Conservation (phyloP, 148 eudicot genomes). For the Camellia sinensis region DNA sequence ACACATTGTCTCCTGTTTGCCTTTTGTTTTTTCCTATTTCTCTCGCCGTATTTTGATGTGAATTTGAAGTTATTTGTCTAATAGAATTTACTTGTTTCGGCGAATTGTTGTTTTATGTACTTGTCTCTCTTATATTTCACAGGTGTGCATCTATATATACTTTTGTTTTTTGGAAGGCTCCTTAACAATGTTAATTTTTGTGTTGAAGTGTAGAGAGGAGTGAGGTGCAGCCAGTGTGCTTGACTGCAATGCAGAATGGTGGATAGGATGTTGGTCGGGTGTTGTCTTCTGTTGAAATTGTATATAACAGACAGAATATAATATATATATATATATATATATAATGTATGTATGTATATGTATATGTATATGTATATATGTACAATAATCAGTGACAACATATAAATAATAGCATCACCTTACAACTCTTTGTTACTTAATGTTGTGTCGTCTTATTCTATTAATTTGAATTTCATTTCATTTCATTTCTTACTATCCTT, state of each 20-base stretch:
- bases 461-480: conserved; percentile 7
- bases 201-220: conserved; percentile 26
- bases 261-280: conserved; percentile 24
- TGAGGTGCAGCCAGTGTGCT: conserved; percentile 8
- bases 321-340: neutral
- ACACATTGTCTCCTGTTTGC: too few relatives aligned
- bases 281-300: conserved; percentile 24
- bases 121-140: conserved; percentile 1
- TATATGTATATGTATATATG: neutral
- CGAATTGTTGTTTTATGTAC: neutral
- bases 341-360: too few relatives aligned
- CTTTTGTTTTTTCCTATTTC: too few relatives aligned
- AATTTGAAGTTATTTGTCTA: neutral
- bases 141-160: conserved; percentile 36
- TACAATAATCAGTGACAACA: conserved; percentile 21
- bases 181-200: conserved; percentile 12
- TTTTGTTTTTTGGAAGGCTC: conserved; percentile 29
- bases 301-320: conserved; percentile 25
- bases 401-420: conserved; percentile 26
- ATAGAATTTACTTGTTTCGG: neutral
- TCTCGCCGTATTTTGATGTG: neutral
- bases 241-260: conserved; percentile 19
- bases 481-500: neutral
- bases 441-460: neutral
- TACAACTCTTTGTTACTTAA: conserved; percentile 15